Conservation (phyloP, 805 yeast genomes). For the Monosporozyma siamensis region DNA sequence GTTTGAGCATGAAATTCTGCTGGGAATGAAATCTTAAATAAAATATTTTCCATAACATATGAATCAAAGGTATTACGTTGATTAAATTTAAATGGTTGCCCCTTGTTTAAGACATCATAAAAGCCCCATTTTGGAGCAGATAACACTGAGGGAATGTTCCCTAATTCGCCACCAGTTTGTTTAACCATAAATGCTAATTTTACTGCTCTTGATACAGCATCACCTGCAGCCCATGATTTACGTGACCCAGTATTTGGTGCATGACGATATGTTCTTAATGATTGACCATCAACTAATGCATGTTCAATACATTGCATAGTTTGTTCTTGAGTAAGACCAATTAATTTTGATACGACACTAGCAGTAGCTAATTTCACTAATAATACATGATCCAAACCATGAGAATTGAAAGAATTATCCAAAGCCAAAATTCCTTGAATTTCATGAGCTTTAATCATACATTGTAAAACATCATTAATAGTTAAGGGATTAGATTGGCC, state of each 20-base stretch:
- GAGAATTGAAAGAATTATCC: conserved; percentile 51
- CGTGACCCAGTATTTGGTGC: conserved; percentile 57
- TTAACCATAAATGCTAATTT: conserved; percentile 44
- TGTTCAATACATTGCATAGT: conserved; percentile 49
- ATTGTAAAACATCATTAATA: conserved; percentile 42
- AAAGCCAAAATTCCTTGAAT: conserved; percentile 51
- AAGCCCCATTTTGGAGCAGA: conserved; percentile 56
- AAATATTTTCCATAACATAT: conserved; percentile 54
- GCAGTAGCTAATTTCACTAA: conserved; percentile 53
- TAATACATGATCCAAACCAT: conserved; percentile 52
- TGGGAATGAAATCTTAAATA: conserved; percentile 54
- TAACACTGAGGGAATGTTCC: conserved; percentile 46
- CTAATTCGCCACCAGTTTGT: conserved; percentile 37
- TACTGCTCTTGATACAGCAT: conserved; percentile 51
- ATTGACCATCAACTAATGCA: conserved; percentile 53
- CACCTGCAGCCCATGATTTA: conserved; percentile 64
- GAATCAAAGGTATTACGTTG: conserved; percentile 43
- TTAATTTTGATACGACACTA: conserved; percentile 47
- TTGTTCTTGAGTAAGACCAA: conserved; percentile 42
- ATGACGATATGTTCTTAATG: conserved; percentile 52
- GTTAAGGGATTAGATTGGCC: conserved; percentile 35
- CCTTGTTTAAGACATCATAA: conserved; percentile 50
- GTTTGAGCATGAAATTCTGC: conserved; percentile 62
- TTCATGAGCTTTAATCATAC: conserved; percentile 57
- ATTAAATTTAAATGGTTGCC: conserved; percentile 39